phyloP scores from a whole-genome alignment of 108 stramenopile genomes.

The Fragilariopsis cylindrus region DNA sequence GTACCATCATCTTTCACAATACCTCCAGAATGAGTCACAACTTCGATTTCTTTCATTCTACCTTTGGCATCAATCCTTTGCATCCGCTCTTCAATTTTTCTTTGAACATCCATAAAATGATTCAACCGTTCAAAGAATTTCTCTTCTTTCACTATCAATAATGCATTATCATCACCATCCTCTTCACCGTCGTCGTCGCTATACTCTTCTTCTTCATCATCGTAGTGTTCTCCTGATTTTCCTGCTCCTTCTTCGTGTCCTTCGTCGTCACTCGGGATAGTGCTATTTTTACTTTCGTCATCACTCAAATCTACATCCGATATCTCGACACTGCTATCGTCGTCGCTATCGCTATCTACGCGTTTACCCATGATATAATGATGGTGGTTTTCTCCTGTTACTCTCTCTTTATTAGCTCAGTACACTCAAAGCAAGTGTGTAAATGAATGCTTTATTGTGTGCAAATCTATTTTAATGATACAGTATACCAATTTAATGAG shows the following conservation, averaged over 20 bases:
- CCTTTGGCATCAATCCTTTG: constrained; percentile 32
- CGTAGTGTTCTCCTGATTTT: not conserved
- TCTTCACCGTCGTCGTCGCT: constrained; percentile 27
- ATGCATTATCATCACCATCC: constrained; percentile 24
- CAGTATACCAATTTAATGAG: too few species aligned
- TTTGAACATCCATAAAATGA: constrained; percentile 44
- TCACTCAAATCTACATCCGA: constrained; percentile 43
- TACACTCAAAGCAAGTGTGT: too few species aligned
- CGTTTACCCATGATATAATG: too few species aligned
- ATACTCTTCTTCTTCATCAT: constrained; percentile 25
- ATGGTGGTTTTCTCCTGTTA: too few species aligned
- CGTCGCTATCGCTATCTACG: constrained; percentile 10
- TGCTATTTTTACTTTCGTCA: constrained; percentile 20
- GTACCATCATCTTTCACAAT: constrained; percentile 26
- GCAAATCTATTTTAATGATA: too few species aligned
- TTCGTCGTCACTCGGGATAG: constrained; percentile 17
- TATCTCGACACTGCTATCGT: constrained; percentile 40
- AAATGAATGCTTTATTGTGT: too few species aligned
- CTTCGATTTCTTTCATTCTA: constrained; percentile 30
- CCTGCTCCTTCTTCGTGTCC: not conserved
- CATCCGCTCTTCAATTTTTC: constrained; percentile 42
- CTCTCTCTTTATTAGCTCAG: too few species aligned
- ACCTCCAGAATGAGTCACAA: constrained; percentile 36
- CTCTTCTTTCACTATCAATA: constrained; percentile 33
- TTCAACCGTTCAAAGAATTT: constrained; percentile 43